Evolutionary conservation across 257 asterid species (phyloP).

Genomic region (Cynanchum wilfordii): DNA sequence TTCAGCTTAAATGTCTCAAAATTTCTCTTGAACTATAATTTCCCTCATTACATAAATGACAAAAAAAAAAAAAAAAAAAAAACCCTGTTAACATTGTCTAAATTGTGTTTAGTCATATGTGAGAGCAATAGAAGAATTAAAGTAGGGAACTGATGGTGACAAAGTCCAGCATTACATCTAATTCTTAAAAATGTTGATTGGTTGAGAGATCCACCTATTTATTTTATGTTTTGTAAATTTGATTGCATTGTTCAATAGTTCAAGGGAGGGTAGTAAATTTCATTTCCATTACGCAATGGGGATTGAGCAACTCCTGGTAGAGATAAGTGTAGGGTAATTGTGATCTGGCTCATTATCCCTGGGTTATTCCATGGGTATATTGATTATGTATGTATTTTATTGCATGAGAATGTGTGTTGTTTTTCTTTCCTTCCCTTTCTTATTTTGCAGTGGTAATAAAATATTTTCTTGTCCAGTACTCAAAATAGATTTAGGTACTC

Average conservation of each 20-base stretch:
- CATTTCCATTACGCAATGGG: background rate
- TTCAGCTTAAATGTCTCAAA: background rate
- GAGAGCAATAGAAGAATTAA: background rate
- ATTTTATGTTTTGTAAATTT: background rate
- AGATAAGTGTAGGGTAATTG: background rate
- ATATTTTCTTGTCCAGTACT: background rate
- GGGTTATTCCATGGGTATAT: background rate
- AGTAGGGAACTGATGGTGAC: background rate
- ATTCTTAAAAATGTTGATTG: background rate
- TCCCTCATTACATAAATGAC: background rate
- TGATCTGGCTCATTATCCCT: background rate
- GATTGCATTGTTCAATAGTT: background rate
- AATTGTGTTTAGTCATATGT: background rate
- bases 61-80: background rate
- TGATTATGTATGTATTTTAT: background rate
- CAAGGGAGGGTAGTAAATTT: background rate
- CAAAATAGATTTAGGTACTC: slow-evolving; percentile 18
- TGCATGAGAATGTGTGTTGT: background rate
- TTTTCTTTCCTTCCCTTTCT: background rate
- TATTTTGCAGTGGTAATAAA: background rate
- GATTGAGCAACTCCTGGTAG: background rate
- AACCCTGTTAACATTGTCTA: background rate
- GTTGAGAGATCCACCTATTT: background rate
- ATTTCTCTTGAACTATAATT: background rate
- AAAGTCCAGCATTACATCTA: background rate